Evolutionary conservation across 331 rosid species (phyloP).

Genomic region (Acacia concinna): DNA sequence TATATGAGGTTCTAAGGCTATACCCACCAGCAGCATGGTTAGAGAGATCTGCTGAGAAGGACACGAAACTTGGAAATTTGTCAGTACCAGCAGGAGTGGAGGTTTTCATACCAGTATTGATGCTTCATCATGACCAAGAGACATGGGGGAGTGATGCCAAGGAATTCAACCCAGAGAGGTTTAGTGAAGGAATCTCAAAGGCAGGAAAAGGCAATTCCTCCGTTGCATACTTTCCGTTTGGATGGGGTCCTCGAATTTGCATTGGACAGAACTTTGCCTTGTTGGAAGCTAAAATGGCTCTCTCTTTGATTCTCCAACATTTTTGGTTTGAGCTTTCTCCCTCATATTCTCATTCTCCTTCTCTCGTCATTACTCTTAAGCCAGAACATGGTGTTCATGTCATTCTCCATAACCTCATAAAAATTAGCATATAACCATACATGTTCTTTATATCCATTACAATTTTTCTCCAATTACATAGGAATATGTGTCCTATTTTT

Average conservation of each 20-base stretch:
- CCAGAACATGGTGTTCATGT: conserved; percentile 37
- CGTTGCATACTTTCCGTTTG: background rate
- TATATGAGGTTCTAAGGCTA: conserved; percentile 19
- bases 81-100: background rate
- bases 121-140: conserved; percentile 6
- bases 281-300: background rate
- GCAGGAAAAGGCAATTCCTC: background rate
- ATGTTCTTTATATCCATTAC: no score
- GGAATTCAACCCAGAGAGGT: conserved; percentile 21
- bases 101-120: background rate
- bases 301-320: background rate
- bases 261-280: conserved; percentile 3
- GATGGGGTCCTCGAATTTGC: conserved; percentile 15
- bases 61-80: conserved; percentile 1
- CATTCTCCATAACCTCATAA: background rate
- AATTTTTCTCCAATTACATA: no score
- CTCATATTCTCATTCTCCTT: conserved; percentile 26
- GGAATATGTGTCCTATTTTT: no score
- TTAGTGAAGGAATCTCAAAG: background rate
- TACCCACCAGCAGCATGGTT: background rate
- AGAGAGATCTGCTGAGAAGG: background rate
- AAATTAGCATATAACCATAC: no score
- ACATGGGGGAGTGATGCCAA: conserved; percentile 20
- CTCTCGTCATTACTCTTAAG: background rate
- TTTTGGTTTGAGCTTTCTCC: conserved; percentile 4